Evolutionary conservation across 495 filamentous ascomycete species (phyloP), one percentile per base, ranked within the genome.

Genomic region (Parathielavia hyrcaniae): DNA sequence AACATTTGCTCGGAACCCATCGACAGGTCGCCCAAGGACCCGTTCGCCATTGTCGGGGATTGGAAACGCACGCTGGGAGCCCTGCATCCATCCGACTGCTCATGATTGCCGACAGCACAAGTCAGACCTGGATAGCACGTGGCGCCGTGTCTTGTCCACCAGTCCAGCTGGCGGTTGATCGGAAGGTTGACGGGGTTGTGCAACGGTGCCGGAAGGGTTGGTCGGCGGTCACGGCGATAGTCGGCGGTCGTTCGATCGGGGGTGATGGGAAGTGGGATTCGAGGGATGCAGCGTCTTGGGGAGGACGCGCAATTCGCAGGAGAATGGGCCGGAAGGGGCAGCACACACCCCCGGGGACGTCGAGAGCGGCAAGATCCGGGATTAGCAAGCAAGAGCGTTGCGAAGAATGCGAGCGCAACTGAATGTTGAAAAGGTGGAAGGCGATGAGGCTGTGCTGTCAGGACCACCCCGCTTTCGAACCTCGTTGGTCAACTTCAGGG

Each of bases 391-490:
- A 59, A 50, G 44, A 47, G 50, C 50, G 57, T 30, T 30, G 26
- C 26, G 26, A 30, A 55, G 50, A n/a, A 41, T 35, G 47, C 41
- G 43, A 58, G 49, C 53, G 48, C 52, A 53, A 53, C 48, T 35
- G 58, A 43, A 41, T 38, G 48, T 53, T 38, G 58, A 63, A 61
- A 23, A 38, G 59, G 39, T 49, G 35, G 16, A 32, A 62, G 49
- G 59, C 53, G 60, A 44, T 68, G 67, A 67, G 67, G 67, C 67
- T 70, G 67, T 70, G 67, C 67, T 68, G 60, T 26, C 23, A 53
- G 58, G 58, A 14, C 26, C 58, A 50, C 61, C 61, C 61, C 61
- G 61, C 61, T 64, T 64, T 64, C 49, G 58, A 44, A 46, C 49
- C 44, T 35, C 34, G 47, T 44, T 50, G 45, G 44, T 38, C 45